These are phyloP conservation scores for Yamadazyma diddensiae DNA, from an alignment of 1,139 yeast species.

Conservation along the genomic window DNA sequence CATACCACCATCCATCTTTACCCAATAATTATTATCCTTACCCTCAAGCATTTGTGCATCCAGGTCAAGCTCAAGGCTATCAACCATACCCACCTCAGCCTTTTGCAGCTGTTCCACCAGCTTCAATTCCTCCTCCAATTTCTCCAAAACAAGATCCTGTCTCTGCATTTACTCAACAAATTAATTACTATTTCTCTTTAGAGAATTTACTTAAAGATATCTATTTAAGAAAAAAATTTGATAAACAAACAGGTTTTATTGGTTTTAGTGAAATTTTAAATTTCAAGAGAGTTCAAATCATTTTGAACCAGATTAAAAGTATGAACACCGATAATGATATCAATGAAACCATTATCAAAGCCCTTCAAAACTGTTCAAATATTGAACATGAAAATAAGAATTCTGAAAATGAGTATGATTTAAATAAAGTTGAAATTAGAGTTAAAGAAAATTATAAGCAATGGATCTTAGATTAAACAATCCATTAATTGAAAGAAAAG, in stretches of 20 bases:
- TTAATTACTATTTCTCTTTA: slow-evolving; percentile 84
- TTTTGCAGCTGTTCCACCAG: slow-evolving; percentile 18
- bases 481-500: background rate
- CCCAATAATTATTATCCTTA: slow-evolving; percentile 14
- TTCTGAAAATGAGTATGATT: slow-evolving; percentile 21
- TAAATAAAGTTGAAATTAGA: slow-evolving; percentile 35
- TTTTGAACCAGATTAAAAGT: slow-evolving; percentile 40
- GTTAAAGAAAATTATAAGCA: slow-evolving; percentile 42
- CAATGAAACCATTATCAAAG: slow-evolving; percentile 27
- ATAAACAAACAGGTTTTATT: slow-evolving; percentile 62
- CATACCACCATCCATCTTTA: slow-evolving; percentile 15
- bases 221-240: slow-evolving; percentile 77
- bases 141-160: slow-evolving; percentile 48
- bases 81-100: slow-evolving; percentile 8
- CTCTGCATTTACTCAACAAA: slow-evolving; percentile 57
- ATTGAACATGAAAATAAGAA: slow-evolving; percentile 35
- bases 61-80: slow-evolving; percentile 7
- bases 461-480: slow-evolving; percentile 31
- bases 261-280: slow-evolving; percentile 59
- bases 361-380: slow-evolving; percentile 36
- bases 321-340: slow-evolving; percentile 24
- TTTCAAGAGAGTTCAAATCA: slow-evolving; percentile 70
- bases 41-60: slow-evolving; percentile 6
- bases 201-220: slow-evolving; percentile 85
- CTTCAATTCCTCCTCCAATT: slow-evolving; percentile 46